Percentiles rank a stretch among this genome's conserved stretches.
phyloP scores from a whole-genome alignment of 371 early-diverging fungal species.

The Quaeritorhiza haematococci region DNA sequence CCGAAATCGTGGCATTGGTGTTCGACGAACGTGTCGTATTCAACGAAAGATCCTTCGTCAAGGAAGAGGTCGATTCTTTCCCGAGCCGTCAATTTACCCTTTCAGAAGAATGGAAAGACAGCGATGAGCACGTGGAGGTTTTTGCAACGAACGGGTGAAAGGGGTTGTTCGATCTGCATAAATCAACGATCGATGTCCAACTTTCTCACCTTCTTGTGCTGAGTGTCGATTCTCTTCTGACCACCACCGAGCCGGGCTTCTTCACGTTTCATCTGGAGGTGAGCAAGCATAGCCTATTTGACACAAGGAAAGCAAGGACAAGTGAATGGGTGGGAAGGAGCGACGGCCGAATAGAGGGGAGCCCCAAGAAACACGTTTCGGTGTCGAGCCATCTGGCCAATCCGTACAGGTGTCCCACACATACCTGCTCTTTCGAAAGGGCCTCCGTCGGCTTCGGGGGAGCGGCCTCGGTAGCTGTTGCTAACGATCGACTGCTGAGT shows the following conservation, averaged over 20 bases:
- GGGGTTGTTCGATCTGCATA: too few species aligned
- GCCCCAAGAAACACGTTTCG: too few species aligned
- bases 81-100: slow-evolving; percentile 95
- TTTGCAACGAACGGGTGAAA: not conserved
- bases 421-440: not conserved
- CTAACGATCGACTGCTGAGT: too few species aligned
- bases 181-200: not conserved
- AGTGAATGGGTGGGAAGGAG: too few species aligned
- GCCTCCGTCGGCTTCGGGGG: too few species aligned
- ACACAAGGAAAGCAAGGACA: not conserved
- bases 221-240: slow-evolving; percentile 71
- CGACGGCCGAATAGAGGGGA: too few species aligned
- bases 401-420: too few species aligned
- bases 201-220: slow-evolving; percentile 75
- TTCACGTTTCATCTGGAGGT: slow-evolving; percentile 57
- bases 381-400: too few species aligned
- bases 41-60: slow-evolving; percentile 82
- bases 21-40: slow-evolving; percentile 92
- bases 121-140: not conserved
- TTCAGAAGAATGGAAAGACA: not conserved
- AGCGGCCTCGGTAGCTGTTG: too few species aligned
- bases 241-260: slow-evolving; percentile 82
- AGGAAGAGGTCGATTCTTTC: slow-evolving; percentile 85
- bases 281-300: not conserved
- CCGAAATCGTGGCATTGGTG: slow-evolving; percentile 91